These are phyloP conservation scores for Chlorella variabilis DNA, from an alignment of 163 green algal genomes.

Conservation along the genomic window DNA sequence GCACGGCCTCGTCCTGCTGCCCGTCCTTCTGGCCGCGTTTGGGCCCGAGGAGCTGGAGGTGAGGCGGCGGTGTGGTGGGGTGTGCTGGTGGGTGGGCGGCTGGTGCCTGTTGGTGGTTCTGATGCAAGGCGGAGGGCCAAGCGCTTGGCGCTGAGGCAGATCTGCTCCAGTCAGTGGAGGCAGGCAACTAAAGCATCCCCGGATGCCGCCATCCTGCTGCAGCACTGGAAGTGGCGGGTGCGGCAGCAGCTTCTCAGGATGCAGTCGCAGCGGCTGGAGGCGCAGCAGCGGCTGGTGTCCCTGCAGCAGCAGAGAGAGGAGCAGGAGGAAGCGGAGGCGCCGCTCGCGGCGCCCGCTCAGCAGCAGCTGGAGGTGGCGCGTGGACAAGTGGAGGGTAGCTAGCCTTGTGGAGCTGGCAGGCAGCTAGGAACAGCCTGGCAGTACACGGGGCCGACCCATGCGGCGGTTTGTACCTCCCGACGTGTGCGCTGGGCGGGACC, in stretches of 20 bases:
- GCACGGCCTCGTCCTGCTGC: conserved; percentile 89
- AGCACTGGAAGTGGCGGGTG: conserved; percentile 30
- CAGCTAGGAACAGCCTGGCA: too few species aligned
- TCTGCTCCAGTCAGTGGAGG: too few species aligned
- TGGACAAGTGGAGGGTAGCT: too few species aligned
- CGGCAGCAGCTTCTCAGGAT: background rate
- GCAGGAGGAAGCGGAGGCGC: background rate
- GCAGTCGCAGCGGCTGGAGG: conserved; percentile 3
- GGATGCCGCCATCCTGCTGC: background rate
- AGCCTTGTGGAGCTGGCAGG: too few species aligned
- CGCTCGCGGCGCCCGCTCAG: background rate
- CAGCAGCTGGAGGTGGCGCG: conserved; percentile 1
- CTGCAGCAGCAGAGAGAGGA: conserved; percentile 19
- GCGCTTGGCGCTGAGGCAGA: background rate
- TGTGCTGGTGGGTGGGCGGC: background rate
- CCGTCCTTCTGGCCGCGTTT: conserved; percentile 76
- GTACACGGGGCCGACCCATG: too few species aligned
- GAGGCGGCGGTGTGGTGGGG: background rate
- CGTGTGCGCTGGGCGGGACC: too few species aligned
- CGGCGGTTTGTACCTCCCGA: too few species aligned
- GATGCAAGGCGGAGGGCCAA: background rate
- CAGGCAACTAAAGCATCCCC: too few species aligned
- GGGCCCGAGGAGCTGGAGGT: conserved; percentile 60
- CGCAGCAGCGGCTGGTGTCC: conserved; percentile 2
- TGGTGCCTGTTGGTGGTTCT: background rate